Conservation (phyloP, 2,329 filamentous ascomycete species). For the Verticillium zaregamsianum region DNA sequence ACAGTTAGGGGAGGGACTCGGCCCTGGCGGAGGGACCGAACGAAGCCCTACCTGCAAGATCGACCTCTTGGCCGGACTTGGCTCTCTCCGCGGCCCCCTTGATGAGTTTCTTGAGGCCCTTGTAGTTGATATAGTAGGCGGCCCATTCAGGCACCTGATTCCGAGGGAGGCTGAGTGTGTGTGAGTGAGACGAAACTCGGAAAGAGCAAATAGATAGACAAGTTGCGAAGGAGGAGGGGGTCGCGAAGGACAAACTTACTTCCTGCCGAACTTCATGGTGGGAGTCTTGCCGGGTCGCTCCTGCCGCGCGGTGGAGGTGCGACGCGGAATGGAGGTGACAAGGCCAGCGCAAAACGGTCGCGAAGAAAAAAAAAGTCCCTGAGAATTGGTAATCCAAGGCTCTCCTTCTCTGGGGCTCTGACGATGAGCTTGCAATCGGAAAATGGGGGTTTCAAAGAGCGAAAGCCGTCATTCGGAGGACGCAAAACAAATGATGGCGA, state of each 20-base stretch:
- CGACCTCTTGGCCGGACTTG: conserved; percentile 68
- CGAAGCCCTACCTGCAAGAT: conserved; percentile 72
- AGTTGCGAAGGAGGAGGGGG: neutral
- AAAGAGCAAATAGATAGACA: neutral
- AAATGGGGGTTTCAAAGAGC: neutral
- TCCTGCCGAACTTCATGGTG: conserved; percentile 61
- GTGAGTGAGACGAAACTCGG: conserved; percentile 18
- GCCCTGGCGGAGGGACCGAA: conserved; percentile 17
- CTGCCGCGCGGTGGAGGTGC: neutral
- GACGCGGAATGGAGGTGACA: neutral
- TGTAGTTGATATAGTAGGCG: conserved; percentile 82
- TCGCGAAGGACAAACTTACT: conserved; percentile 35
- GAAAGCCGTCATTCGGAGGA: neutral
- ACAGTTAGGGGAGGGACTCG: conserved; percentile 32
- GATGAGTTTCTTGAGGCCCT: conserved; percentile 90
- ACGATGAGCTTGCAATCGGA: too few species aligned
- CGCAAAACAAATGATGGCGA: neutral
- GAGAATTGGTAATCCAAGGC: neutral
- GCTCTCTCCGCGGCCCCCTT: conserved; percentile 67
- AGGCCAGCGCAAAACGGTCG: neutral
- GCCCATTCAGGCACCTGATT: conserved; percentile 89
- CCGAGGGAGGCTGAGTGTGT: conserved; percentile 56
- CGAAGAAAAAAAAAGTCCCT: neutral
- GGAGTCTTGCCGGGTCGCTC: neutral
- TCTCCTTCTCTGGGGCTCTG: neutral